phyloP scores from a whole-genome alignment of 2,329 filamentous ascomycete genomes.

The Alternaria angustiovoidea region DNA sequence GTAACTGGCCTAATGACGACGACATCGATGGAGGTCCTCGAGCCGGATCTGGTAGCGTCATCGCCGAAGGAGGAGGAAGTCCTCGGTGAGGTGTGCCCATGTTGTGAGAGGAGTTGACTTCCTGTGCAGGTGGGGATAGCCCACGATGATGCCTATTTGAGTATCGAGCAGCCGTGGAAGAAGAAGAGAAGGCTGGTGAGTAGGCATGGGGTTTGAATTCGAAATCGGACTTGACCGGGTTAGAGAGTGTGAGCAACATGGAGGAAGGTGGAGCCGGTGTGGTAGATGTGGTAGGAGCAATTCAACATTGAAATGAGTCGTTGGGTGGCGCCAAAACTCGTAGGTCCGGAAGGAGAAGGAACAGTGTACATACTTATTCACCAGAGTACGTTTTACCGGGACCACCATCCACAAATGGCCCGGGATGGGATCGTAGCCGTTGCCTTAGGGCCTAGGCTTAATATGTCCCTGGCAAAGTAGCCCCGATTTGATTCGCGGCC shows the following conservation, averaged over 20 bases:
- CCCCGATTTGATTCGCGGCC: conserved; percentile 47
- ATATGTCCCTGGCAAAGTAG: conserved; percentile 45
- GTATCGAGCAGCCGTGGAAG: conserved; percentile 50
- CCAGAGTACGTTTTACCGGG: conserved; percentile 39
- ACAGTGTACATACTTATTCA: conserved; percentile 50
- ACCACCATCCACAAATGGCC: conserved; percentile 48
- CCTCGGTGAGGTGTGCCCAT: conserved; percentile 63
- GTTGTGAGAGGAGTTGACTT: conserved; percentile 52
- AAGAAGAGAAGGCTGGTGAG: conserved; percentile 52
- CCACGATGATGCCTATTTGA: conserved; percentile 53
- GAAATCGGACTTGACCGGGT: conserved; percentile 58
- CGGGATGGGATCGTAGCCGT: conserved; percentile 43
- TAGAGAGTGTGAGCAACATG: conserved; percentile 62
- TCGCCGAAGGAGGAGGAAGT: conserved; percentile 61
- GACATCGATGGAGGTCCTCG: conserved; percentile 48
- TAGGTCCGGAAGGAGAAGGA: conserved; percentile 45
- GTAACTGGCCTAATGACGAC: conserved; percentile 52
- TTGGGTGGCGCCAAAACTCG: conserved; percentile 38
- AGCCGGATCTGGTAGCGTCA: conserved; percentile 60
- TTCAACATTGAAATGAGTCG: conserved; percentile 48
- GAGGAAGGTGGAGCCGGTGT: conserved; percentile 33
- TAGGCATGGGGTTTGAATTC: conserved; percentile 60
- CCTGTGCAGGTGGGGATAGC: conserved; percentile 51
- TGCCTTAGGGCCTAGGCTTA: conserved; percentile 43
- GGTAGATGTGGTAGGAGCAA: conserved; percentile 26